Percentiles rank a stretch among this genome's conserved stretches.
phyloP scores from a whole-genome alignment of 1,139 yeast genomes.

The Geotrichum fermentans region DNA sequence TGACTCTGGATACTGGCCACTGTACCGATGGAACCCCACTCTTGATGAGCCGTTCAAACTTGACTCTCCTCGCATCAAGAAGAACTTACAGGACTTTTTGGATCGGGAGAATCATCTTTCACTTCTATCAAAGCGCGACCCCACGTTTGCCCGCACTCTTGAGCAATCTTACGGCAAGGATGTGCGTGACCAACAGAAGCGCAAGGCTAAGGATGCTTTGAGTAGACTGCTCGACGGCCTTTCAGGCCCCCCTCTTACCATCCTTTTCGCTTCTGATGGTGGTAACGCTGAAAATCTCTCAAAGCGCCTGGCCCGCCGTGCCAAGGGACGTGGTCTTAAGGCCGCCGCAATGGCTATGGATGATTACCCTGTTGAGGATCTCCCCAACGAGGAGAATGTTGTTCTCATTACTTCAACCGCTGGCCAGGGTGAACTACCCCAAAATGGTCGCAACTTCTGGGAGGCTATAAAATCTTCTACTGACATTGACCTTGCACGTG shows the following conservation, averaged over 20 bases:
- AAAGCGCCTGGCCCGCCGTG: slow-evolving; percentile 76
- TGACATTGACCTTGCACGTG: slow-evolving; percentile 66
- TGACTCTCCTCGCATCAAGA: slow-evolving; percentile 78
- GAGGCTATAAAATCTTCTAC: slow-evolving; percentile 66
- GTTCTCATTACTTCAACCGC: slow-evolving; percentile 84
- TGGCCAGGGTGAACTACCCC: slow-evolving; percentile 97
- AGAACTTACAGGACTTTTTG: slow-evolving; percentile 71
- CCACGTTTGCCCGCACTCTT: slow-evolving; percentile 73
- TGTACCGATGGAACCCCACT: slow-evolving; percentile 77
- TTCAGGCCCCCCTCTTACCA: slow-evolving; percentile 87
- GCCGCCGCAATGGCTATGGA: slow-evolving; percentile 77
- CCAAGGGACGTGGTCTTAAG: slow-evolving; percentile 80
- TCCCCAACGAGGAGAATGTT: slow-evolving; percentile 75
- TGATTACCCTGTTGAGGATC: slow-evolving; percentile 73
- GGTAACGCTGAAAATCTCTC: slow-evolving; percentile 87
- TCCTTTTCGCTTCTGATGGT: slow-evolving; percentile 92
- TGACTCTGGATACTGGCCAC: slow-evolving; percentile 93
- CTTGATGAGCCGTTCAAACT: slow-evolving; percentile 58
- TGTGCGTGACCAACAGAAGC: slow-evolving; percentile 55
- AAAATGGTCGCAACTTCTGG: slow-evolving; percentile 90
- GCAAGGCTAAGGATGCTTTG: slow-evolving; percentile 73
- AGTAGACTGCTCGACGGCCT: slow-evolving; percentile 74
- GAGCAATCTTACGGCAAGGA: slow-evolving; percentile 58
- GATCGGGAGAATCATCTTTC: slow-evolving; percentile 88
- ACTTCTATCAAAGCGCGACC: slow-evolving; percentile 63